Evolutionary conservation across 805 yeast species (phyloP).

Genomic region (Tetrapisispora iriomotensis): DNA sequence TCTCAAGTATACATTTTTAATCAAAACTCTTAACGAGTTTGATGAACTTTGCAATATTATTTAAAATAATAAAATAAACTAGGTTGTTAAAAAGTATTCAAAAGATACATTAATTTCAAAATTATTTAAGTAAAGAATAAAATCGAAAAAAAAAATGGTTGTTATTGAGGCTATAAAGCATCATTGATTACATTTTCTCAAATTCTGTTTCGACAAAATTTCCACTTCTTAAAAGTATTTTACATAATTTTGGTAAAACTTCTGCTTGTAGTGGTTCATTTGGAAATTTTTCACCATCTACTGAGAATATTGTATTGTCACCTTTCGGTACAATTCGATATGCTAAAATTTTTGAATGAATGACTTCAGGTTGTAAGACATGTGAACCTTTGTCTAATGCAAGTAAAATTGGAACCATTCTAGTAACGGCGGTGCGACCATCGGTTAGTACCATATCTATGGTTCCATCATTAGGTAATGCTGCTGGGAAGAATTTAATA

Average conservation of each 20-base stretch:
- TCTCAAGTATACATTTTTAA: too few species aligned
- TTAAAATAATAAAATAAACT: too few species aligned
- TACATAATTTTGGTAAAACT: conserved; percentile 54
- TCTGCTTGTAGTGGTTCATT: conserved; percentile 76
- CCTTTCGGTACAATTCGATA: conserved; percentile 62
- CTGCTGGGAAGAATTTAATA: conserved; percentile 85
- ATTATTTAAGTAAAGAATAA: too few species aligned
- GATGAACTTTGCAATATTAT: too few species aligned
- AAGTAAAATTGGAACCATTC: conserved; percentile 47
- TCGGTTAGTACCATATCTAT: conserved; percentile 76
- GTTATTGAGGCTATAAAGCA: background rate
- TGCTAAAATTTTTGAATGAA: conserved; percentile 69
- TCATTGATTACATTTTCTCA: conserved; percentile 24
- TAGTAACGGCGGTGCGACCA: conserved; percentile 46
- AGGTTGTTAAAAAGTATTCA: too few species aligned
- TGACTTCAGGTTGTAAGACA: conserved; percentile 53
- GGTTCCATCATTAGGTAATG: conserved; percentile 78
- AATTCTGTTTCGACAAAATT: conserved; percentile 46
- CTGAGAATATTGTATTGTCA: conserved; percentile 46
- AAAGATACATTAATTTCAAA: too few species aligned
- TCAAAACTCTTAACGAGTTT: too few species aligned
- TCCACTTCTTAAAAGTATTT: conserved; percentile 55
- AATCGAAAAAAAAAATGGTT: too few species aligned
- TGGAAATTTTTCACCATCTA: conserved; percentile 87
- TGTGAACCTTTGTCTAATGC: conserved; percentile 70